These are phyloP conservation scores for Ceratocystis variospora DNA, from an alignment of 2,329 filamentous ascomycete genomes.

Conservation along the genomic window DNA sequence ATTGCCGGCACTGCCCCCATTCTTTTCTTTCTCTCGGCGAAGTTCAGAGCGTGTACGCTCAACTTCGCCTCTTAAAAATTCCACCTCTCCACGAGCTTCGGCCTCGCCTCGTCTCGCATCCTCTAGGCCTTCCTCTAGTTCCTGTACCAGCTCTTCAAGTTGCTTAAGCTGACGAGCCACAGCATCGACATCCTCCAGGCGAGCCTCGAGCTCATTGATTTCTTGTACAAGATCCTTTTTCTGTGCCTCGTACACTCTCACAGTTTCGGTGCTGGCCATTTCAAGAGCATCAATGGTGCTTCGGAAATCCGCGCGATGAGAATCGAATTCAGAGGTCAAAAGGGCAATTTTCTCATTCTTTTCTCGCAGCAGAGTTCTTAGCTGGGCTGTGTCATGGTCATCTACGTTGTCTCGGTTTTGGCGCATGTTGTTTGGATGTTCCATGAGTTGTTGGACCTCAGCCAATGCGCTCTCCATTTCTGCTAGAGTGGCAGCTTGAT, in stretches of 20 bases:
- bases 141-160: conserved; percentile 87
- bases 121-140: conserved; percentile 90
- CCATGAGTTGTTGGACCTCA: conserved; percentile 62
- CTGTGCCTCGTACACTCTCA: conserved; percentile 88
- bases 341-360: conserved; percentile 95
- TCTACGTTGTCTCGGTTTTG: conserved; percentile 33
- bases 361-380: conserved; percentile 73
- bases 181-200: conserved; percentile 77
- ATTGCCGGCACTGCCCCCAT: conserved; percentile 38
- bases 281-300: conserved; percentile 95
- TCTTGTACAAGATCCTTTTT: conserved; percentile 77
- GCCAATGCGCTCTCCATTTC: conserved; percentile 83
- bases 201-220: conserved; percentile 65
- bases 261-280: conserved; percentile 86
- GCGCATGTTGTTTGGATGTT: conserved; percentile 35
- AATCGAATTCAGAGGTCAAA: conserved; percentile 87
- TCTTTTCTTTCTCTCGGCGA: conserved; percentile 74
- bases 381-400: conserved; percentile 59
- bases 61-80: conserved; percentile 88
- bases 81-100: conserved; percentile 87
- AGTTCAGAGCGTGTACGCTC: conserved; percentile 82
- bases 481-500: conserved; percentile 65
- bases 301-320: conserved; percentile 85
- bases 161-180: conserved; percentile 88
- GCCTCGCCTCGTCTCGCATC: conserved; percentile 89